Evolutionary conservation across 768 basidiomycete genomes (phyloP).

Genomic region (Naganishia onofrii): DNA sequence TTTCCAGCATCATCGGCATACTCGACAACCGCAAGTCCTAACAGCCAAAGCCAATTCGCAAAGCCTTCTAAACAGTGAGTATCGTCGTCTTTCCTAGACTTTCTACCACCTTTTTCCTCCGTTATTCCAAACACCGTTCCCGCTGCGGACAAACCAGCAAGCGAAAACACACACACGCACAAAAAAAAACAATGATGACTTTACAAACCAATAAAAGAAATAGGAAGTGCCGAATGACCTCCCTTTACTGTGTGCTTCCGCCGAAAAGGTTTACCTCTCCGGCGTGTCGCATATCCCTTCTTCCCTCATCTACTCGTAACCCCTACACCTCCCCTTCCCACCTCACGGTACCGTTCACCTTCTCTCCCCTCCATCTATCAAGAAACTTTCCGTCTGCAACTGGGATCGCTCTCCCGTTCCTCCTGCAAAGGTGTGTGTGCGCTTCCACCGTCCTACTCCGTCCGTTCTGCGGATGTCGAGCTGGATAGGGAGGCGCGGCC

Average conservation of each 20-base stretch:
- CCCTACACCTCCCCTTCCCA: neutral
- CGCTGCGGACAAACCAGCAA: too few relatives aligned
- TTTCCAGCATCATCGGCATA: too few relatives aligned
- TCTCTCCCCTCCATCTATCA: too few relatives aligned
- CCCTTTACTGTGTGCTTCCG: too few relatives aligned
- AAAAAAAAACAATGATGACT: conserved; percentile 10
- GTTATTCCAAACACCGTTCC: too few relatives aligned
- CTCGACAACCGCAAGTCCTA: too few relatives aligned
- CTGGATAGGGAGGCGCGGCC: neutral
- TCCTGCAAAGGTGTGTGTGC: neutral
- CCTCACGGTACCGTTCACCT: conserved; percentile 10
- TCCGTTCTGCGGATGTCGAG: conserved; percentile 23
- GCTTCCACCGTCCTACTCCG: conserved; percentile 15
- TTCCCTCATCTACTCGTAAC: conserved; percentile 13
- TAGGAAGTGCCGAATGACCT: conserved; percentile 23
- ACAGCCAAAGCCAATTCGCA: too few relatives aligned
- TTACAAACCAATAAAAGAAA: conserved; percentile 6
- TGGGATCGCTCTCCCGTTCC: neutral
- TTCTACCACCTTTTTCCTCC: too few relatives aligned
- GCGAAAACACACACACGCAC: neutral
- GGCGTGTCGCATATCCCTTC: conserved; percentile 3
- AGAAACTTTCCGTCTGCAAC: too few relatives aligned
- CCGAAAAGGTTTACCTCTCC: too few relatives aligned
- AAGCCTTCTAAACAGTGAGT: too few relatives aligned
- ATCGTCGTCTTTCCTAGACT: too few relatives aligned